Percentiles rank a stretch among this genome's conserved stretches.
These are phyloP conservation scores for Aspergillus sp. DNA, from an alignment of 2,329 filamentous ascomycete genomes.

Conservation along the genomic window DNA sequence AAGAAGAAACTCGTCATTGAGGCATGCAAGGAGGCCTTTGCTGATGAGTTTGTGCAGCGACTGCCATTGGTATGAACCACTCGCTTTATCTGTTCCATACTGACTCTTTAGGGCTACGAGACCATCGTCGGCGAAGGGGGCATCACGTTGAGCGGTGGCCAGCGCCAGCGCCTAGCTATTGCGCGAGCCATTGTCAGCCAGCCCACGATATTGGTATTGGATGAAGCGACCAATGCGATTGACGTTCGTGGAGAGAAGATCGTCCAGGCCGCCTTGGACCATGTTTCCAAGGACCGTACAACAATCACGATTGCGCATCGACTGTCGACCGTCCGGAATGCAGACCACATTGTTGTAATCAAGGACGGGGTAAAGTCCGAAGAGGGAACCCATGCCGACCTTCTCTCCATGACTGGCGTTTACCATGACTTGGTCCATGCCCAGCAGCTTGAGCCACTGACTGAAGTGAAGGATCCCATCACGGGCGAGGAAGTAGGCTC, in stretches of 20 bases:
- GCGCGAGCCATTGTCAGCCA: constrained; percentile 86
- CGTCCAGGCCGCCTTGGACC: constrained; percentile 90
- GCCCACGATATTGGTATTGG: constrained; percentile 85
- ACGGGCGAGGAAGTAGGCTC: too few relatives aligned
- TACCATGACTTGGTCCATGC: constrained; percentile 73
- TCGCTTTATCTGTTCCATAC: too few relatives aligned
- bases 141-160: constrained; percentile 87
- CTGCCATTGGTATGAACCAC: constrained; percentile 55
- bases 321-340: constrained; percentile 88
- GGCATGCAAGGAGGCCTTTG: constrained; percentile 86
- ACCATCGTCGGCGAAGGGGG: constrained; percentile 93
- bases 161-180: constrained; percentile 96
- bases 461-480: too few relatives aligned
- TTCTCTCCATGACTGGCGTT: constrained; percentile 68
- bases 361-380: constrained; percentile 78
- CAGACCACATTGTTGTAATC: constrained; percentile 96
- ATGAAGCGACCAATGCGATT: constrained; percentile 90
- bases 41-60: constrained; percentile 81
- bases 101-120: constrained; percentile 69
- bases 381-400: constrained; percentile 80
- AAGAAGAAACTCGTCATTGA: constrained; percentile 66
- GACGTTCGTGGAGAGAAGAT: constrained; percentile 94
- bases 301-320: constrained; percentile 96
- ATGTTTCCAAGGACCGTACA: constrained; percentile 79
- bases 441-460: too few relatives aligned